Evolutionary conservation across 495 filamentous ascomycete genomes (phyloP), one percentile per base, ranked within the genome.

Genomic region (Chaetomium cochliodes): DNA sequence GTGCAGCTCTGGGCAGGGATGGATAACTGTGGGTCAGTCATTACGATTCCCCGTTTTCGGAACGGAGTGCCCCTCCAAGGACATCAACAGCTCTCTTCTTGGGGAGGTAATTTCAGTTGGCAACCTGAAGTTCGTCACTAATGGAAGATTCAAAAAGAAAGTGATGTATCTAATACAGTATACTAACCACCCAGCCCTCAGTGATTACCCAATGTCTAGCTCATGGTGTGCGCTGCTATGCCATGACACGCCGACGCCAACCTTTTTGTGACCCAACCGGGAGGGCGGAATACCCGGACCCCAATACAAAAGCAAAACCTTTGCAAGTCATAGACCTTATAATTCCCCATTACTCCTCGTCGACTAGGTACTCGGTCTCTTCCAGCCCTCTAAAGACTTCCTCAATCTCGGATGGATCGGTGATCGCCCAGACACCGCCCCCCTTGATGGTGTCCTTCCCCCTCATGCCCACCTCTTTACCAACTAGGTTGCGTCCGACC

Each of bases 391-490:
- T 79, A 22, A 96, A 73, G 15, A 89, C 87, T 58, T 88, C 85
- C 63, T 96, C 91, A 61, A 93, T 84, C 76, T 96, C 93, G 56
- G 80, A 85, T 26, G 92, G 90, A 73, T 90, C 86, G 44, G 84
- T 93, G 60, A 96, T 90, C n/a, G 89, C 92, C 89, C 93, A 97
- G 0, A 97, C 92, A 13, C 96, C 90, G 20, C 92, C 94, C 2
- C 93, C 92, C 72, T 91, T 92, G 37, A 90, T 84, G 25, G 83
- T 79, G 30, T 93, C 91, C 73, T 87, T 88, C 3, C 85, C 85
- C 53, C 85, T 78, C 89, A 92, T 92, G 2, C 92, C 92, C 6
- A 98, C 93, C 74, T 97, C 94, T 75, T 96, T 96, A 0, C 93
- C 92, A 7, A 98, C 94, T 25, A 98, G 76, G 73, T 97, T 97